Evolutionary conservation across 805 yeast species (phyloP), one percentile per base, ranked within the genome.

Genomic region (Yamadazyma philogaea): DNA sequence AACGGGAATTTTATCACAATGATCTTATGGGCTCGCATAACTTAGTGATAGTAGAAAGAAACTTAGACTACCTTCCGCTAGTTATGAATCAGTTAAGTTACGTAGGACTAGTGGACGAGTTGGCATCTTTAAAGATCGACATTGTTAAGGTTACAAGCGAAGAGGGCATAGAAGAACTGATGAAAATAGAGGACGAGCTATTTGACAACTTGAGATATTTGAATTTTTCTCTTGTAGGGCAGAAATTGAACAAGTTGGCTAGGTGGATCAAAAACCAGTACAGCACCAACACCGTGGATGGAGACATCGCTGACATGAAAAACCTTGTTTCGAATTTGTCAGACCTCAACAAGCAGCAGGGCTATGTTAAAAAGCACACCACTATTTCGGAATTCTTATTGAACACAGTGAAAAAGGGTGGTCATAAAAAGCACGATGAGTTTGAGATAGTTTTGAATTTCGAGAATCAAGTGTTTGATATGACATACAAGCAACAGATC

Each of bases 191-290:
- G 28, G 87, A 82, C 49, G 65, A 70, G 8, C 64, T 82, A 5
- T 78, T 68, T 51, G 64, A 63, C 2, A 60, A 72, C 6, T 67
- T 90, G 12, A 77, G 80, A 47, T 78, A 79, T 55, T 63, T 81
- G 43, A 89, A 89, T 49, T 90, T 93, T 60, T 84, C 90, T 1
- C 74, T 81, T 19, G 82, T 90, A 27, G 97, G 97, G 1, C 74
- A 78, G 6, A 71, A 73, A 19, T 70, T 93, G 34, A 90, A 88
- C 58, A 59, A 68, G 19, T 68, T 80, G 43, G 97, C 97, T 0
- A 81, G 78, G 49, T 64, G 72, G 35, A 65, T 93, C 34, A 95
- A 88, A 58, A 64, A 68, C 4, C 82, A 82, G 53, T 87, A 80
- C 56, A 54, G 51, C 38, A 48, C 54, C 15, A 58, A 52, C 27